Percentiles rank a stretch among this genome's conserved stretches.
Evolutionary conservation across 1,139 yeast species (phyloP).

Genomic region (Petasospora rhodanensis): DNA sequence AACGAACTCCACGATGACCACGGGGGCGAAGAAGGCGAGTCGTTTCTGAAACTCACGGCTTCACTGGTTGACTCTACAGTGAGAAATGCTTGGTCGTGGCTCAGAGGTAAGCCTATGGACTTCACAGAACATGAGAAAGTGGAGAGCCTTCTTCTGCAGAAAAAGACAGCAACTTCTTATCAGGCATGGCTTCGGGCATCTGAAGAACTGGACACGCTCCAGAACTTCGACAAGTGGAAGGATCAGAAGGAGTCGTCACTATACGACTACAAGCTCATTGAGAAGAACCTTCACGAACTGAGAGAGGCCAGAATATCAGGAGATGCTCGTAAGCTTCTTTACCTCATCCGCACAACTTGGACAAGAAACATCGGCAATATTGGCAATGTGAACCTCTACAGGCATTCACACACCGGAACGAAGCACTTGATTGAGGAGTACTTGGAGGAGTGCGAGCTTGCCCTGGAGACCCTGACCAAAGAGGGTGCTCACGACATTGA

Average conservation of each 20-base stretch:
- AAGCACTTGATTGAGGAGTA: conserved; percentile 79
- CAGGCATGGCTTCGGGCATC: conserved; percentile 68
- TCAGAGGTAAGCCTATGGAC: conserved; percentile 8
- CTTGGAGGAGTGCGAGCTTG: conserved; percentile 66
- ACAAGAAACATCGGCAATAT: conserved; percentile 82
- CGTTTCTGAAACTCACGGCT: background rate
- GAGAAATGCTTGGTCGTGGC: conserved; percentile 4
- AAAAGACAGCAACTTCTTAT: conserved; percentile 60
- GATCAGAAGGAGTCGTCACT: conserved; percentile 50
- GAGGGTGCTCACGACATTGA: conserved; percentile 44
- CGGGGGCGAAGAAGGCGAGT: too few relatives aligned
- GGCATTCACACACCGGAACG: conserved; percentile 82
- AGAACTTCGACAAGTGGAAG: conserved; percentile 72
- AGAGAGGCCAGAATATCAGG: conserved; percentile 50
- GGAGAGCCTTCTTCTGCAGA: conserved; percentile 40
- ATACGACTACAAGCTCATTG: conserved; percentile 68
- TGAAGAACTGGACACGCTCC: conserved; percentile 55
- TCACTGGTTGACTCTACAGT: background rate
- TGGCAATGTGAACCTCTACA: conserved; percentile 74
- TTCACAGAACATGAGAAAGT: conserved; percentile 25
- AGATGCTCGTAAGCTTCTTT: conserved; percentile 60
- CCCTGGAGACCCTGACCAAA: conserved; percentile 41
- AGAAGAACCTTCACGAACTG: conserved; percentile 52
- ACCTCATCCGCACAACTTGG: conserved; percentile 80
- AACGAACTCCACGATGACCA: conserved; percentile 2